phyloP scores from a whole-genome alignment of 2,329 filamentous ascomycete genomes.

The Blumeriella jaapii region DNA sequence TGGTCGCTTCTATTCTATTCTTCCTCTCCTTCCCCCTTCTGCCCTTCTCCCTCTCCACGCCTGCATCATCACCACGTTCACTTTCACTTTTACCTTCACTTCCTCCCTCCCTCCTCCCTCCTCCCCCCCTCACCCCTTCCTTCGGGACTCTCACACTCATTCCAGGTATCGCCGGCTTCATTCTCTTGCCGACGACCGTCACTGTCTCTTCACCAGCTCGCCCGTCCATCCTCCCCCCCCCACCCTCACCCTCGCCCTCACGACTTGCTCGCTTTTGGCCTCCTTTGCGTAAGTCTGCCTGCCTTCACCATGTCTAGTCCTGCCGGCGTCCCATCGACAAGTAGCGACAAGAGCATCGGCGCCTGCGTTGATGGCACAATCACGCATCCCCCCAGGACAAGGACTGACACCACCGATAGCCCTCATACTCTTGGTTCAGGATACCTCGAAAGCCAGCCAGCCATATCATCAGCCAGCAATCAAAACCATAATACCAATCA shows the following conservation, averaged over 20 bases:
- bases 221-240: conserved; percentile 29
- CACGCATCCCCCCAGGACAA: no score
- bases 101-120: conserved; percentile 8
- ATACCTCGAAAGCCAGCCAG: no score
- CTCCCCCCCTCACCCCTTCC: conserved; percentile 18
- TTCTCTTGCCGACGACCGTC: no score
- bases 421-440: no score
- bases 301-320: no score
- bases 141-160: conserved; percentile 27
- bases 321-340: no score
- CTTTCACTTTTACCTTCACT: conserved; percentile 2
- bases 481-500: conserved; percentile 4
- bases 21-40: neutral
- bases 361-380: no score
- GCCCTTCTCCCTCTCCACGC: neutral
- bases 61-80: neutral
- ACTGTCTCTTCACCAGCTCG: conserved; percentile 25
- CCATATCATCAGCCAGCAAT: no score
- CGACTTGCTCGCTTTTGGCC: conserved; percentile 9
- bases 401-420: no score
- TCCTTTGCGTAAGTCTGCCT: conserved; percentile 22
- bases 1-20: no score
- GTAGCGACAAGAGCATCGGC: no score
- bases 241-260: neutral
- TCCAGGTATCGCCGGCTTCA: conserved; percentile 33